Conservation (phyloP, 805 yeast species). For the Cyberlindnera xishuangbannaensis region DNA sequence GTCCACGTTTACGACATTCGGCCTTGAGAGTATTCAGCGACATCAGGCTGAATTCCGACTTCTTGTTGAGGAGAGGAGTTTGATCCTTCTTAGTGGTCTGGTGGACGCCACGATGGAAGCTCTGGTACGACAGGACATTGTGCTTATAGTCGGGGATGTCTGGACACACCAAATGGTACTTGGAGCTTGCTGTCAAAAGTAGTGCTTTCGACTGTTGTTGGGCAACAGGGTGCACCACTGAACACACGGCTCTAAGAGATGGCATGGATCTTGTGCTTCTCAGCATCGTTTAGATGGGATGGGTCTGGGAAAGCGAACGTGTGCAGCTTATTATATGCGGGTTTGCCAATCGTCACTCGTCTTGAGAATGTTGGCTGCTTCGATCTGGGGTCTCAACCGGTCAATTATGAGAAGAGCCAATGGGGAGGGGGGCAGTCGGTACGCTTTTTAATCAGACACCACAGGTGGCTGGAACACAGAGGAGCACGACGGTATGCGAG, state of each 20-base stretch:
- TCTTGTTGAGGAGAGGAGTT: constrained; percentile 22
- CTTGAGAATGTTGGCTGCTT: no score
- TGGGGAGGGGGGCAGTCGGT: no score
- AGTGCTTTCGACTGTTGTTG: constrained; percentile 9
- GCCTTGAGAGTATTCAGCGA: constrained; percentile 48
- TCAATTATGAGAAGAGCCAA: no score
- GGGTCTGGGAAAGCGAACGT: no score
- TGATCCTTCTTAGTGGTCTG: constrained; percentile 24
- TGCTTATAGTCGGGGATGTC: constrained; percentile 20
- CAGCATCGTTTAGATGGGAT: constrained; percentile 12
- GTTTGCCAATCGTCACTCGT: no score
- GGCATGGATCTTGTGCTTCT: constrained; percentile 28
- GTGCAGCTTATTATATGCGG: no score
- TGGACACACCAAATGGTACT: constrained; percentile 18
- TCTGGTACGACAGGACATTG: constrained; percentile 8
- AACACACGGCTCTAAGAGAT: constrained; percentile 17
- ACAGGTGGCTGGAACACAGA: no score
- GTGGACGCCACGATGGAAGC: constrained; percentile 24
- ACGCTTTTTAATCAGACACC: no score
- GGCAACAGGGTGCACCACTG: constrained; percentile 9
- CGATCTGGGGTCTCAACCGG: no score
- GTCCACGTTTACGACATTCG: constrained; percentile 56
- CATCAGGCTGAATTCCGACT: constrained; percentile 32
- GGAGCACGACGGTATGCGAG: no score
- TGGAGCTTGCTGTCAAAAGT: constrained; percentile 10